phyloP scores from a whole-genome alignment of 2,329 filamentous ascomycete genomes.

The Pyricularia sp. region DNA sequence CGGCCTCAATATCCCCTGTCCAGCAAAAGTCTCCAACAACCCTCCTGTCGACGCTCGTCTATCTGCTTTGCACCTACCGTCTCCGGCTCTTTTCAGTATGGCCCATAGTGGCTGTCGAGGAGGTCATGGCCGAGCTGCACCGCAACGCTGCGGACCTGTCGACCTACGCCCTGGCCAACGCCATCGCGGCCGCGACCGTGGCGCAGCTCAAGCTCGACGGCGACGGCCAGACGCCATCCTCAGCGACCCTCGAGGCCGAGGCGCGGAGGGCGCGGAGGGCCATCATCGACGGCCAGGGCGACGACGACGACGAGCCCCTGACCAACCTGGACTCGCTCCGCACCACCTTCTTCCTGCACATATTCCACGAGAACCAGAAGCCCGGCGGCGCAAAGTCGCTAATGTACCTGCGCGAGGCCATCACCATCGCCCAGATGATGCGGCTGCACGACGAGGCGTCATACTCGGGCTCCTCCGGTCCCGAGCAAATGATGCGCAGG shows the following conservation, averaged over 20 bases:
- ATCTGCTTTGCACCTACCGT: conserved; percentile 33
- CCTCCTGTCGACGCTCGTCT: conserved; percentile 14
- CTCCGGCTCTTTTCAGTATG: conserved; percentile 42
- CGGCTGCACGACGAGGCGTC: conserved; percentile 33
- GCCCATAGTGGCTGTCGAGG: conserved; percentile 37
- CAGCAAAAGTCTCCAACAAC: not conserved
- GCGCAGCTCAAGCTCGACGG: conserved; percentile 35
- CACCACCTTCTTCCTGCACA: conserved; percentile 40
- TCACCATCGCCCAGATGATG: conserved; percentile 41
- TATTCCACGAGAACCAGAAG: conserved; percentile 39
- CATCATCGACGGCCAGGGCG: conserved; percentile 7
- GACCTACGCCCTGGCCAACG: conserved; percentile 30
- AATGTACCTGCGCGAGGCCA: conserved; percentile 37
- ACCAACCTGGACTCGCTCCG: conserved; percentile 30
- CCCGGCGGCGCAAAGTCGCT: conserved; percentile 36
- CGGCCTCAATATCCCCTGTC: not conserved
- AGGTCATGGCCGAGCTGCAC: conserved; percentile 27
- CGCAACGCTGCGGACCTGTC: conserved; percentile 22
- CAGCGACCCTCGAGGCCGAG: conserved; percentile 23
- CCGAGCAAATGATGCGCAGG: conserved; percentile 34
- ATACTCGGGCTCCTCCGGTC: conserved; percentile 18
- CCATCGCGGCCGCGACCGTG: conserved; percentile 36
- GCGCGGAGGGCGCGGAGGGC: conserved; percentile 20
- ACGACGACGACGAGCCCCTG: conserved; percentile 11
- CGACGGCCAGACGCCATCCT: conserved; percentile 20